Base-by-base conservation (phyloP, 2,329 filamentous ascomycete species). In the Talaromyces rugulosus region DNA sequence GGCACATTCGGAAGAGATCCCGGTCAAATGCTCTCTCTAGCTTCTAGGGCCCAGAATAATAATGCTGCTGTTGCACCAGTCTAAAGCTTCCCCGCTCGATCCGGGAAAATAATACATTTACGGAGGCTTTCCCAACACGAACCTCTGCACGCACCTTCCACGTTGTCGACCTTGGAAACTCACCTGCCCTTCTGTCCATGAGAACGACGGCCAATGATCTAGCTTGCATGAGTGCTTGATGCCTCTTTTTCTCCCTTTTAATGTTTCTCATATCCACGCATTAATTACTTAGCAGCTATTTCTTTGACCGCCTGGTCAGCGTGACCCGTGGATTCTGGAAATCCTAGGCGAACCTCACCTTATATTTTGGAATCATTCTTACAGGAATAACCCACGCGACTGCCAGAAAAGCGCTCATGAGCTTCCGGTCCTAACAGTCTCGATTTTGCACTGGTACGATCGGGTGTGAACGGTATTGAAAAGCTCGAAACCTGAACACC, bases 11-110 rank as follows among this genome's bases (percentile, higher is more conserved):
- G 50, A 53, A 30, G 50, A 53, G 50, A 31, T 31, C 50, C 50
- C 50, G 50, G 50, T 5, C 4, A 31, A 53, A 33, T 9, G 28
- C 50, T 28, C 23, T 18, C 11, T 14, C 30, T 53, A 16, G 27
- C 50, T 23, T 33, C 14, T 28, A 11, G 27, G 27, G 27, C 28
- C 28, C 50, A 53, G 50, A 53, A 53, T 23, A 23, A 23, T 23
- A 23, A 23, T 62, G 40, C 52, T 56, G 44, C 44, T 56, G 34
- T 44, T 62, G 61, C 56, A 33, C 61, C 56, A 28, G 57, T 59
- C 50, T 47, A 9, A 44, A 51, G 44, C 61, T 59, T 57, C 61
- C 53, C 61, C 61, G 51, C 57, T 59, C 57, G n/a, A 62, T 51
- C 12, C 42, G 51, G 42, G 18, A 47, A 23, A 56, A 40, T 33